Evolutionary conservation across 2,329 filamentous ascomycete genomes (phyloP).

Genomic region (Colletotrichum cordylinicola): DNA sequence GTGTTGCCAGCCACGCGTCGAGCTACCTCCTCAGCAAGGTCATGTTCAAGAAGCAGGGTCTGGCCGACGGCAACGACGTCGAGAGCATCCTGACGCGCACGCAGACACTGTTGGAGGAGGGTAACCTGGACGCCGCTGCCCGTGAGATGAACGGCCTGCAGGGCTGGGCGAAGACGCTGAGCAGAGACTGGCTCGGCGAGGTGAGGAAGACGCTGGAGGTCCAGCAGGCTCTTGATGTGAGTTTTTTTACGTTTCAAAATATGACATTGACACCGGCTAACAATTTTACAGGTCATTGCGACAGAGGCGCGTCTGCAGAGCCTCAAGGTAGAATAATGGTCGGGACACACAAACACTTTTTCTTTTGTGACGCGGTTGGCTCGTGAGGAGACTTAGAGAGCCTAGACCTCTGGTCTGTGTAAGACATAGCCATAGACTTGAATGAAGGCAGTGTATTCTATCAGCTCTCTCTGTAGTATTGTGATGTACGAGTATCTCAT

Average conservation of each 20-base stretch:
- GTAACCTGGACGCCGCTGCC: conserved; percentile 87
- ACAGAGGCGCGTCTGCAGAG: conserved; percentile 90
- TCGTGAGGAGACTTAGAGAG: conserved; percentile 28
- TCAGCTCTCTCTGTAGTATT: not conserved
- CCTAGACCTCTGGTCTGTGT: conserved; percentile 34
- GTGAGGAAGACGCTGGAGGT: conserved; percentile 93
- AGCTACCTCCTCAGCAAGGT: conserved; percentile 91
- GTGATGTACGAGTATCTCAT: not conserved
- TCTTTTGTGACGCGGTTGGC: conserved; percentile 41
- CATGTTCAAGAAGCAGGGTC: conserved; percentile 92
- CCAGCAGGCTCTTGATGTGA: conserved; percentile 92
- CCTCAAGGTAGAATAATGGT: conserved; percentile 75
- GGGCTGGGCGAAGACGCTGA: conserved; percentile 95
- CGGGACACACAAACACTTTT: conserved; percentile 23
- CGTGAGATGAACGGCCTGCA: conserved; percentile 92
- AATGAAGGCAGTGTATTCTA: conserved; percentile 24
- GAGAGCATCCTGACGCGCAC: conserved; percentile 92
- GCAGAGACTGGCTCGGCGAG: conserved; percentile 92
- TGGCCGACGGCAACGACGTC: conserved; percentile 85
- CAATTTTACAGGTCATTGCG: conserved; percentile 72
- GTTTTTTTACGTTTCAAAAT: conserved; percentile 36
- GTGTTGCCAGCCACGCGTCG: conserved; percentile 91
- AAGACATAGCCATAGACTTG: conserved; percentile 39
- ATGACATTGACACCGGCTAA: not conserved
- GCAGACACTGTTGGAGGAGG: conserved; percentile 90